phyloP scores from a whole-genome alignment of 805 yeast genomes.

The Lipomyces yamadae region DNA sequence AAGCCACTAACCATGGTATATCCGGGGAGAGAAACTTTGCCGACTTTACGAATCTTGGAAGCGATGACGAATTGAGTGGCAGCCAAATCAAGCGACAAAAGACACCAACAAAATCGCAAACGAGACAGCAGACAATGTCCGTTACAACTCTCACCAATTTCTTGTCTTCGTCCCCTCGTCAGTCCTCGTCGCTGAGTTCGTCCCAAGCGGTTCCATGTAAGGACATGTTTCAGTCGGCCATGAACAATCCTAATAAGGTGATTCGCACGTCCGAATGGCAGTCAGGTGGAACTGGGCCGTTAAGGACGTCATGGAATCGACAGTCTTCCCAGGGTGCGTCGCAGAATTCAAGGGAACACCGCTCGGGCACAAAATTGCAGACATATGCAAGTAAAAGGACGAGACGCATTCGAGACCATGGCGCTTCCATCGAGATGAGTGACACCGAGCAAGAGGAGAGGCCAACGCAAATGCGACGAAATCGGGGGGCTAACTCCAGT shows the following conservation, averaged over 20 bases:
- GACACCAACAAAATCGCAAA: not conserved
- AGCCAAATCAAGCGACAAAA: not conserved
- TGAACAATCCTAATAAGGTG: not conserved
- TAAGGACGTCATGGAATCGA: not conserved
- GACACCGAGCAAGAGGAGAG: not conserved
- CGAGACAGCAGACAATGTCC: not conserved
- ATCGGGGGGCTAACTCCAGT: not conserved
- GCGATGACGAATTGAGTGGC: not conserved
- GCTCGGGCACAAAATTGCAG: not conserved
- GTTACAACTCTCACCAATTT: not conserved
- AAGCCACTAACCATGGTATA: not conserved
- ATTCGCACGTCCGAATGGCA: not conserved
- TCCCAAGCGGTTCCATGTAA: not conserved
- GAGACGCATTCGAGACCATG: not conserved
- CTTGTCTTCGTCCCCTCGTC: not conserved
- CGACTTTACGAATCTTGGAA: not conserved
- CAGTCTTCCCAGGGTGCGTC: not conserved
- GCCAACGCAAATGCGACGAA: not conserved
- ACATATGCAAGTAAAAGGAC: not conserved
- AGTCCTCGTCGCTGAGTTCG: not conserved
- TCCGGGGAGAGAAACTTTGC: not conserved
- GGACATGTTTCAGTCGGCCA: not conserved
- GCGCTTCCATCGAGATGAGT: not conserved
- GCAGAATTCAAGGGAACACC: not conserved
- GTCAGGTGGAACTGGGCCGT: constrained; percentile 2